Conservation (phyloP, 495 filamentous ascomycete genomes). For the Neurospora sublineolata region DNA sequence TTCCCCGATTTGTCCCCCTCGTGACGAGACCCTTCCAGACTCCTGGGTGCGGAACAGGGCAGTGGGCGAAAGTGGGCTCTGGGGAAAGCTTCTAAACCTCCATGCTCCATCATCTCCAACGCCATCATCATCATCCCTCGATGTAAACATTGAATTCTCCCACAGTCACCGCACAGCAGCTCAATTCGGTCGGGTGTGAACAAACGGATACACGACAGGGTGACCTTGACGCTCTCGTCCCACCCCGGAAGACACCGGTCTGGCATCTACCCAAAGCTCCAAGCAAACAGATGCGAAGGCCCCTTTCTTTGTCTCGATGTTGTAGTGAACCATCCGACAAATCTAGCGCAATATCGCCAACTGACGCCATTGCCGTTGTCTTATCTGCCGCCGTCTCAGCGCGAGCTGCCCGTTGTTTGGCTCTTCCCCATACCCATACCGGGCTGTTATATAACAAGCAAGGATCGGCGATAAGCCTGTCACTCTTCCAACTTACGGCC, state of each 20-base stretch:
- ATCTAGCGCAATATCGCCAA: neutral
- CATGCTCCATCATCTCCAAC: neutral
- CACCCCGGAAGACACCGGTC: neutral
- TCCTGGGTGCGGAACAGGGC: neutral
- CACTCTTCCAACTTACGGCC: constrained; percentile 17
- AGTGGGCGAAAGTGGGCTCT: neutral
- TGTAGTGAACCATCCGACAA: neutral
- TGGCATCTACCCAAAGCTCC: neutral
- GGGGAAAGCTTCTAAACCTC: neutral
- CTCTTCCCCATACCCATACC: neutral
- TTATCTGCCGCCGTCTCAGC: constrained; percentile 7
- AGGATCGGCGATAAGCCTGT: constrained; percentile 34
- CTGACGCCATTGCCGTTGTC: constrained; percentile 13
- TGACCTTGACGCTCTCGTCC: neutral
- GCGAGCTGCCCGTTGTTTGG: neutral
- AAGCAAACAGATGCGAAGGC: no score
- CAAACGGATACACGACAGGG: neutral
- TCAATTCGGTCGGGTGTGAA: neutral
- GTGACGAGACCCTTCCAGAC: neutral
- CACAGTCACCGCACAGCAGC: neutral
- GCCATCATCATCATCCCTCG: no score
- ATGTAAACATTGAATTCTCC: no score
- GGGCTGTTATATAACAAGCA: constrained; percentile 24
- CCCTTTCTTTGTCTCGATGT: constrained; percentile 1
- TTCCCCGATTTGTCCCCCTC: neutral